Conservation (phyloP, 192 early-diverging fungal species). For the Podila epicladia region DNA sequence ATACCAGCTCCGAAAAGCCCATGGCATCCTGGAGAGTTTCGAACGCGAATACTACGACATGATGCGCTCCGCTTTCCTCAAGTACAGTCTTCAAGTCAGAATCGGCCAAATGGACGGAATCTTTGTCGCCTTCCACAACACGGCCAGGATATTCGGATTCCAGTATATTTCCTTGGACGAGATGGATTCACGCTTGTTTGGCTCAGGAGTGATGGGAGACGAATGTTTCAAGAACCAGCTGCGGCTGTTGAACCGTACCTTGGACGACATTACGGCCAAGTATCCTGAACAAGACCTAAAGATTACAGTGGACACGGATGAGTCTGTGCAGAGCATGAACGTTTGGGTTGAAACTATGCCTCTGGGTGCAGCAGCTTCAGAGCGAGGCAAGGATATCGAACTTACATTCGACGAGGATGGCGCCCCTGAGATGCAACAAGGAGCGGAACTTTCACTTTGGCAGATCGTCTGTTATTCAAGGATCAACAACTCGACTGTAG, state of each 20-base stretch:
- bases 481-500: slow-evolving; percentile 13
- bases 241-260: slow-evolving; percentile 67
- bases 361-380: slow-evolving; percentile 23
- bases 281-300: slow-evolving; percentile 62
- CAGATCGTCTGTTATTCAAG: slow-evolving; percentile 48
- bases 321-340: slow-evolving; percentile 49
- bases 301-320: slow-evolving; percentile 50
- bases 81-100: slow-evolving; percentile 91
- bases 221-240: slow-evolving; percentile 74
- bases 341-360: slow-evolving; percentile 51
- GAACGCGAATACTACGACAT: slow-evolving; percentile 96
- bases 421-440: slow-evolving; percentile 42
- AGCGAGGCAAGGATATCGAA: slow-evolving; percentile 5
- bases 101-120: slow-evolving; percentile 98
- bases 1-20: slow-evolving; percentile 72
- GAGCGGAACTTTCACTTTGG: slow-evolving; percentile 40
- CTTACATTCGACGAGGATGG: slow-evolving; percentile 32
- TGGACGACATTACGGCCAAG: slow-evolving; percentile 69
- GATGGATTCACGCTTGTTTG: slow-evolving; percentile 86
- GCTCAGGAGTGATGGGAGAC: slow-evolving; percentile 72
- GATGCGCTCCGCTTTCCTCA: slow-evolving; percentile 90
- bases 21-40: slow-evolving; percentile 81
- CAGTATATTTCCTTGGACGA: slow-evolving; percentile 87
- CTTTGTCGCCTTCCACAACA: slow-evolving; percentile 94
- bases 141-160: slow-evolving; percentile 91